A percentile compares a stretch with the other conserved stretches of the same genome.
phyloP scores from a whole-genome alignment of 352 stramenopile genomes.

The Phytophthora cryptogea region DNA sequence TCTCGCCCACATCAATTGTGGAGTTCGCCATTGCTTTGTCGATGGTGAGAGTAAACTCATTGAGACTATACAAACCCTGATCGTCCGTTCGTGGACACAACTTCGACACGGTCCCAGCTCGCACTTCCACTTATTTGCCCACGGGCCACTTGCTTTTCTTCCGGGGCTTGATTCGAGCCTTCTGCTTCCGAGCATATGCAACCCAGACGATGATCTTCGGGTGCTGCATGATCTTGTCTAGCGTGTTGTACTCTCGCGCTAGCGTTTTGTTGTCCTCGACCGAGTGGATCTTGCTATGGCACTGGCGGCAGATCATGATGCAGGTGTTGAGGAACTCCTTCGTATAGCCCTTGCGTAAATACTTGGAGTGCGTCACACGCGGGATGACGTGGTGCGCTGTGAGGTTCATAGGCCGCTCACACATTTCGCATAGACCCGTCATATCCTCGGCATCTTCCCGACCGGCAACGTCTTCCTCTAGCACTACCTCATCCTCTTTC shows the following conservation, averaged over 20 bases:
- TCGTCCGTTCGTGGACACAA: neutral
- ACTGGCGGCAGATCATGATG: constrained; percentile 92
- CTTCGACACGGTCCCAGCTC: no score
- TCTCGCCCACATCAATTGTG: no score
- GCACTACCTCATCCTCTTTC: constrained; percentile 58
- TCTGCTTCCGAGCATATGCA: constrained; percentile 91
- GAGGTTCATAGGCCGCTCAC: constrained; percentile 90
- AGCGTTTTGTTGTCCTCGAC: constrained; percentile 91
- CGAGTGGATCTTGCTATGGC: constrained; percentile 92
- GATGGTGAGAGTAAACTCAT: neutral
- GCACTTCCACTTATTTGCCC: constrained; percentile 31
- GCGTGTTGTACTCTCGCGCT: constrained; percentile 89
- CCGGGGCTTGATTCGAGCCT: constrained; percentile 56
- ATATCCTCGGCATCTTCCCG: constrained; percentile 62
- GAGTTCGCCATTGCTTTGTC: neutral
- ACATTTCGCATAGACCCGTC: constrained; percentile 84
- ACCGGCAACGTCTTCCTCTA: constrained; percentile 73
- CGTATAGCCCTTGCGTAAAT: constrained; percentile 80
- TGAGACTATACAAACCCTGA: neutral
- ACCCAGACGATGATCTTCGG: constrained; percentile 89
- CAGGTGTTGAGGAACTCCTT: constrained; percentile 84
- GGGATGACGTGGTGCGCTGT: constrained; percentile 94
- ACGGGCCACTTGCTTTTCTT: constrained; percentile 68
- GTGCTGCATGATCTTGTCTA: constrained; percentile 92
- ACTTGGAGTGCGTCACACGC: constrained; percentile 76